Conservation (phyloP, 371 early-diverging fungal species). For the Apophysomyces variabilis region DNA sequence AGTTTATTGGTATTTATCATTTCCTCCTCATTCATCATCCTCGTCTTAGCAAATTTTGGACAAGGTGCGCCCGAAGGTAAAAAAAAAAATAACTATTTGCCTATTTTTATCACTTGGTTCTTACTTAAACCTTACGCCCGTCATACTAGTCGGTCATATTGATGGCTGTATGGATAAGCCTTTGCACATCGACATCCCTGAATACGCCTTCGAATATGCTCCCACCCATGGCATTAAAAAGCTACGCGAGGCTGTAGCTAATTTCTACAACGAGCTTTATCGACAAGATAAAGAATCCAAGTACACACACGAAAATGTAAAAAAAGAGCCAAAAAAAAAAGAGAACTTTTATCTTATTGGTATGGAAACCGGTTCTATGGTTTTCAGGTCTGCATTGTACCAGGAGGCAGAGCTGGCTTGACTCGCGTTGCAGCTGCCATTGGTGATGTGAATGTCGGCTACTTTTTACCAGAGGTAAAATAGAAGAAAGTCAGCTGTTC, state of each 20-base stretch:
- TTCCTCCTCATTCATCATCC: neutral
- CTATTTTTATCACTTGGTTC: neutral
- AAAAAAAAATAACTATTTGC: conserved; percentile 13
- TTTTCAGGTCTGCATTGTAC: conserved; percentile 45
- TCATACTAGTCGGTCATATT: conserved; percentile 36
- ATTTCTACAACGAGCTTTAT: conserved; percentile 52
- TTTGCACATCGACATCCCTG: conserved; percentile 25
- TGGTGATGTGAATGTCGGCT: conserved; percentile 56
- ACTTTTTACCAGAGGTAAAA: conserved; percentile 52
- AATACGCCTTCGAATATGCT: conserved; percentile 41
- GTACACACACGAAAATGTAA: conserved; percentile 54
- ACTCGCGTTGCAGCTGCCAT: conserved; percentile 54
- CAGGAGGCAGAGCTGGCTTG: conserved; percentile 59
- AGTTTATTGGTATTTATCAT: neutral
- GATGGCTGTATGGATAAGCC: conserved; percentile 48
- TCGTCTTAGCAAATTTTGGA: conserved; percentile 47
- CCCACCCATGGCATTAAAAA: conserved; percentile 43
- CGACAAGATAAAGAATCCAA: conserved; percentile 42
- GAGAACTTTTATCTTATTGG: neutral
- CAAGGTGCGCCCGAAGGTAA: conserved; percentile 62
- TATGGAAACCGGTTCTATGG: neutral
- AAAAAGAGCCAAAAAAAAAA: neutral
- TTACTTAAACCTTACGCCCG: no score
- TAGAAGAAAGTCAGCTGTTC: no score
- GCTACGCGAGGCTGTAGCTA: conserved; percentile 47